Conservation (phyloP, 108 stramenopile species). For the Skeletonema menzelii region DNA sequence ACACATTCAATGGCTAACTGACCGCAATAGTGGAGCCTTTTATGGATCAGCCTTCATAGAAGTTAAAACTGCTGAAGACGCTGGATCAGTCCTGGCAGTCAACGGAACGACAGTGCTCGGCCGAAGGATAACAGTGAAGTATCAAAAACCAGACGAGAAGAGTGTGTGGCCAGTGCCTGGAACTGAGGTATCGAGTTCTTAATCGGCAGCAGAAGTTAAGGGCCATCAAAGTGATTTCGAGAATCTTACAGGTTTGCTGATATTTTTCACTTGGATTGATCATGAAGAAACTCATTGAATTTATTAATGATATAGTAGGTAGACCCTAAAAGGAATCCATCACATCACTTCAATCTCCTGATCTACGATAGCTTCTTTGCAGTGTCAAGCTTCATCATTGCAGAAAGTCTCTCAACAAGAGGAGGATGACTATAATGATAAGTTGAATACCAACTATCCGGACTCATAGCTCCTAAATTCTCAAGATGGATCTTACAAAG, state of each 20-base stretch:
- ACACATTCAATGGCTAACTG: constrained; percentile 90
- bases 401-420: constrained; percentile 92
- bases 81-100: constrained; percentile 65
- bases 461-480: constrained; percentile 93
- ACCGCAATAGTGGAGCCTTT: constrained; percentile 84
- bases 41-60: constrained; percentile 89
- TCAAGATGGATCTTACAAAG: constrained; percentile 96
- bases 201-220: too few relatives aligned
- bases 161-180: constrained; percentile 75
- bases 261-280: neutral
- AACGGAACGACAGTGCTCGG: constrained; percentile 78
- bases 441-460: constrained; percentile 87
- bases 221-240: neutral
- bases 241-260: neutral
- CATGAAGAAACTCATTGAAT: neutral
- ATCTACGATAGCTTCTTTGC: constrained; percentile 43
- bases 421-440: constrained; percentile 99
- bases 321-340: neutral
- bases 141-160: constrained; percentile 79
- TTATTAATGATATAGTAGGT: neutral
- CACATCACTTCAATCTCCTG: too few relatives aligned
- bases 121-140: constrained; percentile 87
- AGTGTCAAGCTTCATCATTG: constrained; percentile 88
- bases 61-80: constrained; percentile 73
- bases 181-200: constrained; percentile 14